Percentiles rank a stretch among this genome's conserved stretches.
Evolutionary conservation across 441 rosid genomes (phyloP).

Genomic region (Populus tomentosa): DNA sequence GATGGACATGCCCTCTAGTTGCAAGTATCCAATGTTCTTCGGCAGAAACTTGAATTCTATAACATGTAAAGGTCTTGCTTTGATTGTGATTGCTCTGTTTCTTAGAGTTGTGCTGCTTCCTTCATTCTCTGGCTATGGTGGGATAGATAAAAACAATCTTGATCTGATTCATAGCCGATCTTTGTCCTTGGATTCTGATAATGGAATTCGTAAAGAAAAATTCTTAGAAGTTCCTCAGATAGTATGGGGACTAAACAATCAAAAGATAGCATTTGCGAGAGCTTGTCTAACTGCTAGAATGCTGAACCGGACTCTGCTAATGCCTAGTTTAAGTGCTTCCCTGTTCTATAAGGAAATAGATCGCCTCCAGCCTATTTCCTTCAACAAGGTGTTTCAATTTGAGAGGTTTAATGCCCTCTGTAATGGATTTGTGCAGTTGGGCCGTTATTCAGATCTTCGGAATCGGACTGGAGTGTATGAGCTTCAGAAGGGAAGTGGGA

Average conservation of each 20-base stretch:
- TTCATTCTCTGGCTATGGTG: conserved; percentile 29
- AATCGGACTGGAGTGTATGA: conserved; percentile 41
- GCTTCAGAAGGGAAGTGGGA: conserved; percentile 88
- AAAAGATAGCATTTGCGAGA: conserved; percentile 95
- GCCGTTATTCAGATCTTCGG: conserved; percentile 47
- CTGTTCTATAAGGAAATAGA: conserved; percentile 87
- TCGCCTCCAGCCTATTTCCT: conserved; percentile 69
- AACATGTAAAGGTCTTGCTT: conserved; percentile 51
- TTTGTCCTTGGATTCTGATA: conserved; percentile 20
- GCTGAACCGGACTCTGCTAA: conserved; percentile 80
- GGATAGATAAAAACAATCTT: conserved; percentile 16
- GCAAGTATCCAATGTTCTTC: conserved; percentile 38
- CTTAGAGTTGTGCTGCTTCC: conserved; percentile 41
- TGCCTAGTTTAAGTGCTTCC: conserved; percentile 94
- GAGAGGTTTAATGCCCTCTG: conserved; percentile 71
- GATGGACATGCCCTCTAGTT: conserved; percentile 42
- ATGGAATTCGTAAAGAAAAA: conserved; percentile 50
- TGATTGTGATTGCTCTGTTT: conserved; percentile 45
- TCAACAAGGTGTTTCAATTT: conserved; percentile 72
- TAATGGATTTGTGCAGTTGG: conserved; percentile 62
- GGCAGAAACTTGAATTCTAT: conserved; percentile 34
- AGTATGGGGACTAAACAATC: conserved; percentile 95
- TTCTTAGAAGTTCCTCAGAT: conserved; percentile 89
- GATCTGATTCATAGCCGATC: conserved; percentile 21
- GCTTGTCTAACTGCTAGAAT: conserved; percentile 82